phyloP scores from a whole-genome alignment of 441 rosid species.

The Gossypium davidsonii region DNA sequence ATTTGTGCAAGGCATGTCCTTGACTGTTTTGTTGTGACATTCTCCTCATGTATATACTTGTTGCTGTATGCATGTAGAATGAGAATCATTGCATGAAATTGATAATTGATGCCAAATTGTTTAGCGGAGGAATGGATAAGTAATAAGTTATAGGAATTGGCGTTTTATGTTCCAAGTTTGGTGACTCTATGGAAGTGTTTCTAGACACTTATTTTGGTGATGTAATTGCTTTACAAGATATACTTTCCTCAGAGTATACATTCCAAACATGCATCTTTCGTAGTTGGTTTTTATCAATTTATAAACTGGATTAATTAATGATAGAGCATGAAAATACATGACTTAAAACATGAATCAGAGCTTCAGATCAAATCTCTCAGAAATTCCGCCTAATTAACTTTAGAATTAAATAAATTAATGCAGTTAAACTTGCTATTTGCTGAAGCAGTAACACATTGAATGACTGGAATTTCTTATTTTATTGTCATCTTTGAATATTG shows the following conservation, averaged over 20 bases:
- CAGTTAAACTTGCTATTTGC: background rate
- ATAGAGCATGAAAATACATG: background rate
- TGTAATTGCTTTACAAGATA: slow-evolving; percentile 1
- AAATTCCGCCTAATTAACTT: background rate
- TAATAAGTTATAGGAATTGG: background rate
- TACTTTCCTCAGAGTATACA: background rate
- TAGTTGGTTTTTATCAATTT: background rate
- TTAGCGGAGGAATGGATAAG: background rate
- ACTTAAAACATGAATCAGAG: background rate
- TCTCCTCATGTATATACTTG: background rate
- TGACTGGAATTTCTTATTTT: background rate
- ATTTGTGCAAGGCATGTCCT: background rate
- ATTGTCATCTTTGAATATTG: background rate
- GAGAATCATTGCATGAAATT: background rate
- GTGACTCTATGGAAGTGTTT: background rate
- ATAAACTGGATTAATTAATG: background rate
- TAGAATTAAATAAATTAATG: background rate
- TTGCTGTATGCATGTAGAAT: background rate
- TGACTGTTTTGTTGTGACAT: background rate
- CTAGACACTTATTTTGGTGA: background rate
- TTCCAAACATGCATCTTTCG: background rate
- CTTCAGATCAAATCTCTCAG: background rate
- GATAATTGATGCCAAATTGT: background rate
- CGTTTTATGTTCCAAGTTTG: background rate
- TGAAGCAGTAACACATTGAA: background rate